phyloP scores from a whole-genome alignment of 1,284 basidiomycete species.

The Sporisorium iseilematis-ciliati region DNA sequence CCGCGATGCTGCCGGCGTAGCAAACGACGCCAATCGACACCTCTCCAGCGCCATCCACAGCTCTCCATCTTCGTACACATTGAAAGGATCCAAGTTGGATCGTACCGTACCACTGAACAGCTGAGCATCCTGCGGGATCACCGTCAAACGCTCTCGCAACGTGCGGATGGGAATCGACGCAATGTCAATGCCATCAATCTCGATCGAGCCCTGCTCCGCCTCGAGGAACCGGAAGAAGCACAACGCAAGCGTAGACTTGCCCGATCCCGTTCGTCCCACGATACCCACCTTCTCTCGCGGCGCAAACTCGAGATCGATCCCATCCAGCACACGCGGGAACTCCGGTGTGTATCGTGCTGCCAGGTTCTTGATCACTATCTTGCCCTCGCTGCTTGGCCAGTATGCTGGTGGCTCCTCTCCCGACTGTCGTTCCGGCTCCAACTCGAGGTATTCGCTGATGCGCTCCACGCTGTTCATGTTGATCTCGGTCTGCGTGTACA shows the following conservation, averaged over 20 bases:
- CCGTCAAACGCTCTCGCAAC: conserved; percentile 82
- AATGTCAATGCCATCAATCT: conserved; percentile 90
- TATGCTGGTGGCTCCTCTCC: conserved; percentile 66
- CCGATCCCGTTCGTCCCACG: conserved; percentile 79
- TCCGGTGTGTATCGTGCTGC: conserved; percentile 68
- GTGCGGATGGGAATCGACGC: conserved; percentile 87
- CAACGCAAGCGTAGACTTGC: conserved; percentile 89
- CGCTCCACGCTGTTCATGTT: conserved; percentile 70
- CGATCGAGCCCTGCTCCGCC: conserved; percentile 81
- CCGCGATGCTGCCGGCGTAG: conserved; percentile 37
- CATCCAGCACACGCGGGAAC: conserved; percentile 64
- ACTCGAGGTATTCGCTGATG: conserved; percentile 66
- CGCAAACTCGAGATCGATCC: conserved; percentile 63
- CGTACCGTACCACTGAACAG: conserved; percentile 68
- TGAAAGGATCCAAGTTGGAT: conserved; percentile 75
- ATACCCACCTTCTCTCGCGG: conserved; percentile 69
- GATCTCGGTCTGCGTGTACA: conserved; percentile 68
- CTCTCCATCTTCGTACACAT: conserved; percentile 78
- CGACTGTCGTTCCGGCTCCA: conserved; percentile 59
- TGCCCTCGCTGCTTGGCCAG: conserved; percentile 67
- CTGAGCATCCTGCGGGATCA: conserved; percentile 87
- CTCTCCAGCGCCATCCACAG: conserved; percentile 73
- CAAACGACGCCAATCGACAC: conserved; percentile 70
- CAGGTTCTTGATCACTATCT: conserved; percentile 64
- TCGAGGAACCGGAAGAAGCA: conserved; percentile 96